Conservation (phyloP, 2,329 filamentous ascomycete species). For the Colletotrichum australisinense region DNA sequence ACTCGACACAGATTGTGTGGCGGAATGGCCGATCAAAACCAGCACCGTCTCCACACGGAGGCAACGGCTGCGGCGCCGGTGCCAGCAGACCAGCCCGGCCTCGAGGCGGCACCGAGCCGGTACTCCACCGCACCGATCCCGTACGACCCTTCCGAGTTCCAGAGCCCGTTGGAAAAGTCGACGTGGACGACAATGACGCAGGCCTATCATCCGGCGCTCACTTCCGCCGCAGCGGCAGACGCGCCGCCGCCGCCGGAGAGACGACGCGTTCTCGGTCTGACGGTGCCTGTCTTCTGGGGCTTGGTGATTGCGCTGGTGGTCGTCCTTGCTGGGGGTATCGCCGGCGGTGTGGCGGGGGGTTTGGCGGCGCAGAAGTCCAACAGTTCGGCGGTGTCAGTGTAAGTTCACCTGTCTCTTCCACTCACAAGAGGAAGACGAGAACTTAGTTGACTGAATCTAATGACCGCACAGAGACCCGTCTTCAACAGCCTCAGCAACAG, state of each 20-base stretch:
- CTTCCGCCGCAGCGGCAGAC: neutral
- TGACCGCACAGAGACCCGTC: neutral
- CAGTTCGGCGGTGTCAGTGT: neutral
- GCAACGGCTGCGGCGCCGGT: neutral
- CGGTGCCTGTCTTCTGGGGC: constrained; percentile 37
- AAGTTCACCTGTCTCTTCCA: neutral
- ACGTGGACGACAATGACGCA: neutral
- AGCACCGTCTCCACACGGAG: neutral
- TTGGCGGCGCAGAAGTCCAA: constrained; percentile 32
- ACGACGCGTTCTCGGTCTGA: constrained; percentile 35
- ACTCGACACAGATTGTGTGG: too few species aligned
- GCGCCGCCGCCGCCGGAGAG: neutral
- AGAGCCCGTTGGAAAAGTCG: neutral
- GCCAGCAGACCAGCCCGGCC: constrained; percentile 9
- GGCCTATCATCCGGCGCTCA: neutral
- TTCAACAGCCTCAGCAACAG: neutral
- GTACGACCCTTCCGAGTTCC: neutral
- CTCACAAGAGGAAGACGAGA: neutral
- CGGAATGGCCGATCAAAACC: neutral
- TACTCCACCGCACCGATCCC: constrained; percentile 13
- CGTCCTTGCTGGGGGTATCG: constrained; percentile 35
- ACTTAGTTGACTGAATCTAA: too few species aligned
- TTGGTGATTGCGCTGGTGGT: constrained; percentile 33
- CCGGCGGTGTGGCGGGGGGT: constrained; percentile 37
- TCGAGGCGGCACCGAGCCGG: neutral